phyloP scores from a whole-genome alignment of 257 asterid species.

The Petunia secreta region DNA sequence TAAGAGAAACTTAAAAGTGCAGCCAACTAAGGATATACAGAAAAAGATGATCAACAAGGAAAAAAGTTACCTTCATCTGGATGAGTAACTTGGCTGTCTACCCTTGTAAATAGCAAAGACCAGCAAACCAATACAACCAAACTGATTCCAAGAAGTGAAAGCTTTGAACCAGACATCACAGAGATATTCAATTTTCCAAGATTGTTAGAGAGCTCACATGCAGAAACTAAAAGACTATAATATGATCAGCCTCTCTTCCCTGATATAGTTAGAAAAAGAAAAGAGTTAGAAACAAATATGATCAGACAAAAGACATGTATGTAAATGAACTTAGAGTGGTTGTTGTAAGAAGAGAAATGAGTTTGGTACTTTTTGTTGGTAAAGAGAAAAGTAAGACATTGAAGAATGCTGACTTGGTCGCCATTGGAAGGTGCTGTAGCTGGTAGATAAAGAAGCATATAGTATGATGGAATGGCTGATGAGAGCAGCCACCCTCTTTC shows the following conservation, averaged over 20 bases:
- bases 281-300: neutral
- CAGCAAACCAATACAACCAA: conserved; percentile 59
- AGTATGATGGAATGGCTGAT: conserved; percentile 39
- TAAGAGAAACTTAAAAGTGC: neutral
- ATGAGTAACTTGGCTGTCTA: conserved; percentile 60
- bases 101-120: conserved; percentile 53
- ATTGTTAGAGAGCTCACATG: conserved; percentile 34
- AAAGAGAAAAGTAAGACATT: conserved; percentile 9
- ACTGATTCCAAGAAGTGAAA: conserved; percentile 41
- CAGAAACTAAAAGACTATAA: conserved; percentile 5
- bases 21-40: neutral
- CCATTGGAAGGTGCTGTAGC: conserved; percentile 33
- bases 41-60: neutral
- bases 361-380: neutral
- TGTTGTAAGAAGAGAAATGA: neutral
- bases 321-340: neutral
- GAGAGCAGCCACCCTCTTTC: conserved; percentile 51
- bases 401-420: conserved; percentile 47
- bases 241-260: conserved; percentile 33
- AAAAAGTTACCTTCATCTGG: conserved; percentile 70
- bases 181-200: conserved; percentile 37
- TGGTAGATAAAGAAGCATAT: conserved; percentile 30
- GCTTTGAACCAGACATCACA: conserved; percentile 37
- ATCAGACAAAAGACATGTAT: neutral
- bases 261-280: conserved; percentile 14